Base-by-base conservation (phyloP, 495 filamentous ascomycete genomes). In the Halenospora varia region DNA sequence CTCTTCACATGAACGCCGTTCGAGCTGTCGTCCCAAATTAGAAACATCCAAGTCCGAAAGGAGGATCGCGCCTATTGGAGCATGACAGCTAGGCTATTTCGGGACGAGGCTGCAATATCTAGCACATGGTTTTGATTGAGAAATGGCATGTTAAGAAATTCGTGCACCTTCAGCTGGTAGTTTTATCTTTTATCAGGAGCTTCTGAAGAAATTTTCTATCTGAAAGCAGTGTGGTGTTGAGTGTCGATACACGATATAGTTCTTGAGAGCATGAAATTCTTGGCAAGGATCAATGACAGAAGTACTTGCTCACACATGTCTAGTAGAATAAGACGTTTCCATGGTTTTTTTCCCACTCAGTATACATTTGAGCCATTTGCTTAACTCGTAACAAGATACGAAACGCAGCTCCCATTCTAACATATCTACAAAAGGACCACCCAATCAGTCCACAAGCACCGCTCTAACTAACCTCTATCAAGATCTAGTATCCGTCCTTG, bases 401-500 rank as follows among this genome's bases (percentile, higher is more conserved):
- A 56, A 53, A 29, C 6, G 42, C 35, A 47, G 17, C 39, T 54
- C 29, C 29, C 17, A 40, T 53, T 35, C 17, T 20, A 57, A 3
- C 1, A 51, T 56, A 55, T 61, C 40, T 54, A 62, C 59, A 62
- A 53, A 20, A n/a, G 41, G 46, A 55, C 29, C 17, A 15, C 22
- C 35, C 41, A 26, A 60, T 20, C 35, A 18, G 6, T 53, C 15
- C 24, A 39, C 42, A 24, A 39, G 47, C 13, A n/a, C 41, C 24
- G 47, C 47, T 49, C 22, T 24, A 25, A 13, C 23, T 20, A 25
- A 8, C 19, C 3, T 49, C 47, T 49, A 8, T 24, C 24, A 29
- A 15, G 41, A 35, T 63, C 60, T 71, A 73, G 68, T 79, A 82
- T 48, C 77, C 77, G 41, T 97, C 94, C 83, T 97, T 97, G 73